A percentile compares a stretch with the other conserved stretches of the same genome.
Evolutionary conservation across 202 grass and related monocot genomes (phyloP).

Genomic region (Musa balbisiana): DNA sequence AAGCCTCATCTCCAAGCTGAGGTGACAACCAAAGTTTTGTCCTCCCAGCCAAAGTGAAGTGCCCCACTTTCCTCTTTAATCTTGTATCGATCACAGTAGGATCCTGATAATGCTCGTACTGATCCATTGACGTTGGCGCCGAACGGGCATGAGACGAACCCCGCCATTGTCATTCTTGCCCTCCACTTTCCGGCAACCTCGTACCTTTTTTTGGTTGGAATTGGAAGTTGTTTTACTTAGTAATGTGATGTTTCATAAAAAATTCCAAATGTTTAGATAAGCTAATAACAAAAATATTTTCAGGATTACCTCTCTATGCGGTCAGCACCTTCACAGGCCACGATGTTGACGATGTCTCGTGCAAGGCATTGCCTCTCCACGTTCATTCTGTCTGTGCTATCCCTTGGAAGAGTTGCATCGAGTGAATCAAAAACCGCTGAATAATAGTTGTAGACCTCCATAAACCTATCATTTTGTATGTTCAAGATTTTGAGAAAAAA

Average conservation of each 20-base stretch:
- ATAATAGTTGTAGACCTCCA: conserved; percentile 88
- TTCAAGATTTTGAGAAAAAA: neutral
- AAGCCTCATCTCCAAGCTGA: conserved; percentile 74
- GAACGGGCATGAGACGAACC: conserved; percentile 55
- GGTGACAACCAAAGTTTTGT: conserved; percentile 72
- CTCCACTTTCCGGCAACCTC: conserved; percentile 98
- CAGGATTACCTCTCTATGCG: conserved; percentile 80
- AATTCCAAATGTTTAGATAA: neutral
- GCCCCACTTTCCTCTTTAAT: conserved; percentile 59
- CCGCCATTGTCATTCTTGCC: conserved; percentile 90
- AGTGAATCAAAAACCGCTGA: conserved; percentile 84
- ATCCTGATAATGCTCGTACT: conserved; percentile 52
- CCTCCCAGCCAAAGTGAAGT: conserved; percentile 87
- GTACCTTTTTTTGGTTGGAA: conserved; percentile 37
- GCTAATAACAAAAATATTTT: neutral
- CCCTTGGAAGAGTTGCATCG: conserved; percentile 88
- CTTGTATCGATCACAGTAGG: conserved; percentile 71
- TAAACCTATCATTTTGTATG: conserved; percentile 45
- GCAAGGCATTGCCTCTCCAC: conserved; percentile 94
- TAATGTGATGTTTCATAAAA: neutral
- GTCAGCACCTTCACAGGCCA: conserved; percentile 91
- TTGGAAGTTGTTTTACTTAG: neutral
- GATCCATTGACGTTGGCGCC: conserved; percentile 42
- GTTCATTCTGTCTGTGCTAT: conserved; percentile 84
- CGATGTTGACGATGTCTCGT: conserved; percentile 90